Percentiles rank a stretch among this genome's conserved stretches.
These are phyloP conservation scores for Actinomortierella ambigua DNA, from an alignment of 371 early-diverging fungal species.

Conservation along the genomic window DNA sequence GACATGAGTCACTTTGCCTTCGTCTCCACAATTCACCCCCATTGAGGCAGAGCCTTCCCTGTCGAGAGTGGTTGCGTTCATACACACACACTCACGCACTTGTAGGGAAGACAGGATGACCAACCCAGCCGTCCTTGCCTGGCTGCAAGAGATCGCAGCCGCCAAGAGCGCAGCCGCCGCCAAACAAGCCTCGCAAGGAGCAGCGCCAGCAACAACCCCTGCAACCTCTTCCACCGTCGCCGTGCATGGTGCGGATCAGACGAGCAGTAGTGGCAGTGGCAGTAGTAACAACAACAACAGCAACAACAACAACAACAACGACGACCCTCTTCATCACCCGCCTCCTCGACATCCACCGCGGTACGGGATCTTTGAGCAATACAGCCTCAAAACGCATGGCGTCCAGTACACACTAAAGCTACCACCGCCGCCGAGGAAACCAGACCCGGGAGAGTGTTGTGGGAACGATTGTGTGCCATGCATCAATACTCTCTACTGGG, in stretches of 20 bases:
- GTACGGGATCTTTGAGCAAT: constrained; percentile 31
- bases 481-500: constrained; percentile 34
- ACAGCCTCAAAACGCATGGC: constrained; percentile 19
- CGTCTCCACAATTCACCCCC: too few relatives aligned
- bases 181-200: not conserved
- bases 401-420: constrained; percentile 13
- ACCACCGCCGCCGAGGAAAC: constrained; percentile 29
- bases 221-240: not conserved
- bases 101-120: constrained; percentile 13
- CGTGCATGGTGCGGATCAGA: not conserved
- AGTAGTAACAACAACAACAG: not conserved
- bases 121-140: constrained; percentile 24
- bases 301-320: not conserved
- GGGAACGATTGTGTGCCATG: constrained; percentile 44
- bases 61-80: too few relatives aligned
- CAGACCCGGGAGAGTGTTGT: constrained; percentile 41
- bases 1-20: too few relatives aligned
- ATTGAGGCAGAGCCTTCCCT: too few relatives aligned
- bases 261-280: too few relatives aligned
- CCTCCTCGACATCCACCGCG: not conserved
- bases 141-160: constrained; percentile 40
- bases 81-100: too few relatives aligned
- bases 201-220: not conserved
- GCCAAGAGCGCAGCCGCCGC: constrained; percentile 21
- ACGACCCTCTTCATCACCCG: not conserved